A percentile compares a stretch with the other conserved stretches of the same genome.
Evolutionary conservation across 202 grass and related monocot genomes (phyloP).

Genomic region (Hordeum pubiflorum): DNA sequence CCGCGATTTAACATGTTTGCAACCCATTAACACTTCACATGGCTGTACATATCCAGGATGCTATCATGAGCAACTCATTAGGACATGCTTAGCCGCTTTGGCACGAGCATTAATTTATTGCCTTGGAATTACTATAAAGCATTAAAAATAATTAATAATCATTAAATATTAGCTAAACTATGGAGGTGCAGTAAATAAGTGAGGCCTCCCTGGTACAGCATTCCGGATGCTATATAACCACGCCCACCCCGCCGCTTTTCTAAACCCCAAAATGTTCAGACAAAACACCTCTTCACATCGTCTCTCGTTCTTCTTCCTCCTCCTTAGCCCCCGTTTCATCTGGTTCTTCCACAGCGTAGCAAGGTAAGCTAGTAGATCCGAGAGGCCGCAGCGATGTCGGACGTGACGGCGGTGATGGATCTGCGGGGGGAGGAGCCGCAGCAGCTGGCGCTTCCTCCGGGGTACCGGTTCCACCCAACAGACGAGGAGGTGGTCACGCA

Average conservation of each 20-base stretch:
- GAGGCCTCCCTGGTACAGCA: no score
- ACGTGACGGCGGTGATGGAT: slow-evolving; percentile 5
- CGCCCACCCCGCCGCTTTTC: background rate
- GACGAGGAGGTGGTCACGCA: slow-evolving; percentile 45
- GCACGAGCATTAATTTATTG: no score
- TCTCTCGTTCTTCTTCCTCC: no score
- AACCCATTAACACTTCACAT: no score
- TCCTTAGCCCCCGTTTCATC: background rate
- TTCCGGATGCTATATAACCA: background rate
- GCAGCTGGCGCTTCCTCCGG: slow-evolving; percentile 32
- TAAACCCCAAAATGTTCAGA: background rate
- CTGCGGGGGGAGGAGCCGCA: background rate
- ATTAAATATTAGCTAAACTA: background rate
- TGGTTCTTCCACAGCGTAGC: background rate
- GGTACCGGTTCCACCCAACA: slow-evolving; percentile 60
- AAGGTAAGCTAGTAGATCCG: no score
- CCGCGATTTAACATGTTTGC: no score
- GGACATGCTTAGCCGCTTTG: no score
- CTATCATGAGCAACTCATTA: background rate
- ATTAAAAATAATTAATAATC: background rate
- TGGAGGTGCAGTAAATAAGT: background rate
- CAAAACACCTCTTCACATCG: background rate
- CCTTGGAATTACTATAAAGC: background rate
- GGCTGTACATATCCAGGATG: no score
- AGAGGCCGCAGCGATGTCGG: slow-evolving; percentile 13